Conservation (phyloP, 2,329 filamentous ascomycete genomes). For the Phoma herbarum region DNA sequence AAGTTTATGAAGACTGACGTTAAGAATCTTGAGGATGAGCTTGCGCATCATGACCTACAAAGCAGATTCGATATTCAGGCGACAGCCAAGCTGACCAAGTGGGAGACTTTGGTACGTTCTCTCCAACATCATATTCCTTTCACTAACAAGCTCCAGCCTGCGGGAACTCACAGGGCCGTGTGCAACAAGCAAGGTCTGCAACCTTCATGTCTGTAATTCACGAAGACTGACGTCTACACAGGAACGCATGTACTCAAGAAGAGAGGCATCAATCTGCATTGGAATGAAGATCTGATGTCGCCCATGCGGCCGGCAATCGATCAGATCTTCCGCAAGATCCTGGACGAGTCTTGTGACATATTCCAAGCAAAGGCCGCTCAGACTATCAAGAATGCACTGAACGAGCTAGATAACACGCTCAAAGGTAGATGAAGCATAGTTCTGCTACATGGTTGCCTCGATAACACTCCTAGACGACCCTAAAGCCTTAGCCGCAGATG, state of each 20-base stretch:
- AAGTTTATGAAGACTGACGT: neutral
- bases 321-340: neutral
- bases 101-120: neutral
- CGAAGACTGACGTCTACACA: neutral
- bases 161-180: neutral
- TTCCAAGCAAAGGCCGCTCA: neutral
- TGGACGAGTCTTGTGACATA: neutral
- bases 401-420: neutral
- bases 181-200: neutral
- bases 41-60: neutral
- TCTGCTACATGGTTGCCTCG: neutral
- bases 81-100: neutral
- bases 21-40: neutral
- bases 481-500: neutral
- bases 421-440: neutral
- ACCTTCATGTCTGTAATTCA: neutral
- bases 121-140: neutral
- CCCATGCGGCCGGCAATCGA: neutral
- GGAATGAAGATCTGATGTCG: neutral
- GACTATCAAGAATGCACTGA: neutral
- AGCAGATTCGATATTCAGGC: neutral
- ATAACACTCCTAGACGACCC: neutral
- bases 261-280: neutral
- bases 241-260: neutral
- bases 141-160: neutral